phyloP scores from a whole-genome alignment of 169 alveolate species.

The Plasmodium knowlesi region DNA sequence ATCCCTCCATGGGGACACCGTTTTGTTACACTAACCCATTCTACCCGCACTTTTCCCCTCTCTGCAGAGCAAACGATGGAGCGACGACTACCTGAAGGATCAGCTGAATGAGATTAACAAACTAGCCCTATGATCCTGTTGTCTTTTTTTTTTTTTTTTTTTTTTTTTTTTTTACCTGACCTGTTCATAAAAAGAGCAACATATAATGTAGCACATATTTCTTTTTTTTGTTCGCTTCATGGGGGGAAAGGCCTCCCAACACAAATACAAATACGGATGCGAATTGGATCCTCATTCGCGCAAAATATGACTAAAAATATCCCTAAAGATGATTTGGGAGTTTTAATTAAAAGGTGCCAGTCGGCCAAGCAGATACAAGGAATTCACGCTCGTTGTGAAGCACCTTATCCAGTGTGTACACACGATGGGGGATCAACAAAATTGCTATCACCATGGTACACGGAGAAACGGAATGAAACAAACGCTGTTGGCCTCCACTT shows the following conservation, averaged over 20 bases:
- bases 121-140: neutral
- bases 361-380: neutral
- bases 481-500: too few relatives aligned
- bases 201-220: too few relatives aligned
- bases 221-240: too few relatives aligned
- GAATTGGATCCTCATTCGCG: too few relatives aligned
- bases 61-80: slow-evolving; percentile 24
- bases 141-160: neutral
- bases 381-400: neutral
- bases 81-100: slow-evolving; percentile 39
- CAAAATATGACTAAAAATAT: neutral
- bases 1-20: neutral
- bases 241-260: too few relatives aligned
- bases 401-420: too few relatives aligned
- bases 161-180: neutral
- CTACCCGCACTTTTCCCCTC: neutral
- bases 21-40: neutral
- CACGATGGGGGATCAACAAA: too few relatives aligned
- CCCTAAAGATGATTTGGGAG: neutral
- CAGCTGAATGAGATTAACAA: slow-evolving; percentile 34
- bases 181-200: too few relatives aligned
- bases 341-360: too few relatives aligned
- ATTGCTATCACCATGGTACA: too few relatives aligned
- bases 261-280: too few relatives aligned
- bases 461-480: too few relatives aligned